Base-by-base conservation (phyloP, 148 eudicot species). In the Silene uniflora region DNA sequence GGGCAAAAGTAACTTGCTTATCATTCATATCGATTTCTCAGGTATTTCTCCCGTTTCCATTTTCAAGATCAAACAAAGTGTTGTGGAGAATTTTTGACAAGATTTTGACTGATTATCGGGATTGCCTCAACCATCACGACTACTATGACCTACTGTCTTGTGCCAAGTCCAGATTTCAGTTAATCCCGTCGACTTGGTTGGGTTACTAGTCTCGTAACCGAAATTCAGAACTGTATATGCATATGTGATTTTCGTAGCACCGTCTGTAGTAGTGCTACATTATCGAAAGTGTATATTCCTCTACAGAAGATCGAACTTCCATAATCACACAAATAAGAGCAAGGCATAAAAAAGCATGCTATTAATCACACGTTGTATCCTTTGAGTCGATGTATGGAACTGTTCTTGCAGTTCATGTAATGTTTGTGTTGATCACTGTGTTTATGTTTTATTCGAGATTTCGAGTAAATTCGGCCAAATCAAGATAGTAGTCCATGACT, bases 41-140 rank as follows among this genome's bases (percentile, higher is more conserved):
- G 97, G 90, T 85, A 7, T 89, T 84, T 78, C 85, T 91, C 24
- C 82, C 92, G 1, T 89, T 85, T 68, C 97, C 97, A 23, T 91
- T 89, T 80, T 70, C 91, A 44, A 83, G 92, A 81, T 89, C 92
- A 60, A 81, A 77, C 73, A 78, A 86, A 75, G 97, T 91, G 61
- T 80, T 82, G 59, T 87, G 93, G 90, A 89, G 87, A 79, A 83
- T 88, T n/a, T 89, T 85, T 35, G 97, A 91, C 78, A 88, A 88
- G 81, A 87, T 91, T n/a, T 91, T 91, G 83, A 91, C 91, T 29
- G 93, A 90, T 76, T 91, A 87, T 67, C 89, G 97, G 0, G 92
- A 89, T 78, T 89, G 93, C 85, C 75, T 91, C 79, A 76, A 68
- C 63, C 69, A 79, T 23, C 69, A 69, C 16, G 90, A 89, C 56